Conservation (phyloP, 2,329 filamentous ascomycete genomes). For the Pseudogymnoascus sp. region DNA sequence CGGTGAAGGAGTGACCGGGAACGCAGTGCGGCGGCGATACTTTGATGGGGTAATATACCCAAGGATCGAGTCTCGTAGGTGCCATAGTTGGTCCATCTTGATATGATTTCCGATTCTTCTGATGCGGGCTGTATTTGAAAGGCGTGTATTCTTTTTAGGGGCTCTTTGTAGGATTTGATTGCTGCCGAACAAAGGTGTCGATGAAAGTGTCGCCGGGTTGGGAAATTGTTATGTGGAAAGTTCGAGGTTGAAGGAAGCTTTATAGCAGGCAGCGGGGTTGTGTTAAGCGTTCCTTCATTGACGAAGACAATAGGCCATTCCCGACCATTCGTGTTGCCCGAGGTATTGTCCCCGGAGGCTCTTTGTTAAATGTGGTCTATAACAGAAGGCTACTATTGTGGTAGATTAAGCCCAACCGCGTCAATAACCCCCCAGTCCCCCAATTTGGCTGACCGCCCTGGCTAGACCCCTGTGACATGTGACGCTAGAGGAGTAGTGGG, state of each 20-base stretch:
- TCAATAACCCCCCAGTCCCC: background rate
- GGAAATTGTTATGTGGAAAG: background rate
- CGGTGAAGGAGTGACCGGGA: background rate
- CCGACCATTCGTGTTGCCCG: background rate
- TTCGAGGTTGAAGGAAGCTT: conserved; percentile 2
- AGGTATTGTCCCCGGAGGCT: background rate
- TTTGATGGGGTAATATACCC: conserved; percentile 23
- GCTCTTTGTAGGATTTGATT: background rate
- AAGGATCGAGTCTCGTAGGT: conserved; percentile 23
- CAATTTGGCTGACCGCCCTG: background rate
- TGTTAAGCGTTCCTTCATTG: background rate
- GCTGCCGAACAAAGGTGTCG: background rate
- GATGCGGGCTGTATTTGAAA: background rate
- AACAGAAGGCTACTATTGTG: background rate
- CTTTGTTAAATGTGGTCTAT: background rate
- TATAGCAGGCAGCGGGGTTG: background rate
- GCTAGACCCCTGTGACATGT: conserved; percentile 2
- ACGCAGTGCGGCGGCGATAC: conserved; percentile 26
- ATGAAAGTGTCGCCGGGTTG: conserved; percentile 1
- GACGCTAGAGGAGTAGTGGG: background rate
- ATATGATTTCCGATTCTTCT: background rate
- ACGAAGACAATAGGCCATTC: background rate
- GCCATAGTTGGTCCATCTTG: conserved; percentile 18
- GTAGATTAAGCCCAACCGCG: background rate
- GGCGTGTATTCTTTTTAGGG: background rate